Percentiles rank a stretch among this genome's conserved stretches.
Conservation (phyloP, 805 yeast species). For the Tetrapisispora nanseiensis region DNA sequence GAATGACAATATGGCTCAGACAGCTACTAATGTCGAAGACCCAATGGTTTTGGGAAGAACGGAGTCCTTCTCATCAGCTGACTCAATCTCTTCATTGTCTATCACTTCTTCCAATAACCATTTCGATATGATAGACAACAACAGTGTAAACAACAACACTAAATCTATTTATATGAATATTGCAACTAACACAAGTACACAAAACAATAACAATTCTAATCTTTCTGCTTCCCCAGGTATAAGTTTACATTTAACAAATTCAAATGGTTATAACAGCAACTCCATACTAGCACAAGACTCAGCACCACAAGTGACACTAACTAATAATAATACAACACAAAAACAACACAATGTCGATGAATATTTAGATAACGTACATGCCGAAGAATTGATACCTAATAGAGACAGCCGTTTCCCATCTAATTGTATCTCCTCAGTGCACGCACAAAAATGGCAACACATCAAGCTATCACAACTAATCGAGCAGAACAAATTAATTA, state of each 20-base stretch:
- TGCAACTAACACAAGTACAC: not conserved
- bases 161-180: not conserved
- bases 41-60: slow-evolving; percentile 3
- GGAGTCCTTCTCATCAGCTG: slow-evolving; percentile 4
- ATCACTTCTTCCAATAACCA: slow-evolving; percentile 3
- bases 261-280: slow-evolving; percentile 1
- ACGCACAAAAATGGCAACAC: slow-evolving; percentile 53
- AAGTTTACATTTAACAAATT: not conserved
- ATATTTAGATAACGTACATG: not conserved
- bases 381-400: not conserved
- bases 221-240: not conserved
- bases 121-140: slow-evolving; percentile 1
- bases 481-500: slow-evolving; percentile 66
- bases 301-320: not conserved
- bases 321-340: not conserved
- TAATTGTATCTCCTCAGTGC: slow-evolving; percentile 12
- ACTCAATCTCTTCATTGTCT: slow-evolving; percentile 3
- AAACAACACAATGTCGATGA: slow-evolving; percentile 1
- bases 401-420: not conserved
- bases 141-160: not conserved
- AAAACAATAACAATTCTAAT: not conserved
- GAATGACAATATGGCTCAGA: slow-evolving; percentile 1
- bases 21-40: not conserved
- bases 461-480: slow-evolving; percentile 63
- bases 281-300: not conserved